These are phyloP conservation scores for Atalantia buxifolia DNA, from an alignment of 345 rosid species.

Conservation along the genomic window DNA sequence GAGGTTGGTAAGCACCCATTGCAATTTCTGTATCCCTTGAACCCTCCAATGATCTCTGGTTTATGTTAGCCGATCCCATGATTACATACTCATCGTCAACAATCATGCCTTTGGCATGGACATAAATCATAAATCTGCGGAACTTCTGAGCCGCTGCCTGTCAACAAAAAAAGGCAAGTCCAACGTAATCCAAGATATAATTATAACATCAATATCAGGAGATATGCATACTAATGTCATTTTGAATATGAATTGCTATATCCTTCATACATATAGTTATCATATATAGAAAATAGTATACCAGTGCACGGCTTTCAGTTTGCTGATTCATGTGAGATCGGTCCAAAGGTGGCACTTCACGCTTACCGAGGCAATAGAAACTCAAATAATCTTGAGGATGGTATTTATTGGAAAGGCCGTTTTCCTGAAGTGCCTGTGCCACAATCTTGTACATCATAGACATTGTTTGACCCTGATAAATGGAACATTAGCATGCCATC, in stretches of 20 bases:
- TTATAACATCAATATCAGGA: neutral
- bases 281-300: slow-evolving; percentile 17
- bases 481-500: neutral
- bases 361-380: slow-evolving; percentile 72
- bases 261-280: neutral
- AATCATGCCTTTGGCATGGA: slow-evolving; percentile 73
- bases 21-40: slow-evolving; percentile 77
- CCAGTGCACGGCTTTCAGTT: slow-evolving; percentile 41
- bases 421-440: slow-evolving; percentile 41
- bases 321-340: slow-evolving; percentile 18
- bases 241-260: neutral
- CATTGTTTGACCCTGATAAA: slow-evolving; percentile 62
- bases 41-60: slow-evolving; percentile 79
- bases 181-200: neutral
- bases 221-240: neutral
- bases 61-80: slow-evolving; percentile 70
- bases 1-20: slow-evolving; percentile 69
- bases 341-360: slow-evolving; percentile 33
- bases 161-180: neutral
- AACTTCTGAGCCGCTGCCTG: slow-evolving; percentile 46
- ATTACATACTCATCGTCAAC: slow-evolving; percentile 71
- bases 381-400: slow-evolving; percentile 62
- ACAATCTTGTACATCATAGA: slow-evolving; percentile 61
- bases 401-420: slow-evolving; percentile 34
- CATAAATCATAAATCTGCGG: slow-evolving; percentile 67